Evolutionary conservation across 164 flowering plant genomes (phyloP), one percentile per base, ranked within the genome.

Genomic region (Vitis cinerea): DNA sequence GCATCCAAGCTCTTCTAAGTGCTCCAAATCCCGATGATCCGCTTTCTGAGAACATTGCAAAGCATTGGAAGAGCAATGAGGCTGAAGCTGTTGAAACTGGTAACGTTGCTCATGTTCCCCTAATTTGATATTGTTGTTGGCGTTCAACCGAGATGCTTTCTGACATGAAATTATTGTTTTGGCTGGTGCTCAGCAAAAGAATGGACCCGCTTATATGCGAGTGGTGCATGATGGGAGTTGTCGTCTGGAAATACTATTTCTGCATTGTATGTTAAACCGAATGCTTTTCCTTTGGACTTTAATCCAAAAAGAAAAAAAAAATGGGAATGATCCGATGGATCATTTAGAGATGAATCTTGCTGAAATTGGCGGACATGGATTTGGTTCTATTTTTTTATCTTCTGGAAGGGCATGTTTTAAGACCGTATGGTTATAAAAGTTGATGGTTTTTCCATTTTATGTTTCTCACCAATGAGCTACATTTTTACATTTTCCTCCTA

Each of bases 1-100:
- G 95, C 73, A 92, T 92, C 70, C 97, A 91, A 83, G 97, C 97
- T 9, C 90, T 94, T 52, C 69, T 92, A 63, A 92, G 97, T 85
- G 98, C 98, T 47, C 98, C 98, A 66, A 94, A 94, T 73, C 98
- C 98, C 0, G 98, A 94, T 76, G 98, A 94, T 72, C 98, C 98
- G 10, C 94, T 92, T 17, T 92, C 97, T 30, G 97, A 94, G 67
- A 94, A 94, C 82, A 91, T 94, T 71, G 98, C 98, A 1, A 94
- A 94, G 86, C 98, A 94, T 68, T 94, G 98, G 98, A 94, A 94
- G 79, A 58, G 89, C 62, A 90, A 94, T 78, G 98, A 94, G 73
- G 84, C 83, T 50, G 98, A 94, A 79, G 98, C 98, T 50, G 98
- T 92, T 66, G 98, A 92, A 83, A 94, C 98, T 72, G 98, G 98